A percentile compares a stretch with the other conserved stretches of the same genome.
These are phyloP conservation scores for Pyropia yezoensis DNA, from an alignment of 23 red algal genomes.

Conservation along the genomic window DNA sequence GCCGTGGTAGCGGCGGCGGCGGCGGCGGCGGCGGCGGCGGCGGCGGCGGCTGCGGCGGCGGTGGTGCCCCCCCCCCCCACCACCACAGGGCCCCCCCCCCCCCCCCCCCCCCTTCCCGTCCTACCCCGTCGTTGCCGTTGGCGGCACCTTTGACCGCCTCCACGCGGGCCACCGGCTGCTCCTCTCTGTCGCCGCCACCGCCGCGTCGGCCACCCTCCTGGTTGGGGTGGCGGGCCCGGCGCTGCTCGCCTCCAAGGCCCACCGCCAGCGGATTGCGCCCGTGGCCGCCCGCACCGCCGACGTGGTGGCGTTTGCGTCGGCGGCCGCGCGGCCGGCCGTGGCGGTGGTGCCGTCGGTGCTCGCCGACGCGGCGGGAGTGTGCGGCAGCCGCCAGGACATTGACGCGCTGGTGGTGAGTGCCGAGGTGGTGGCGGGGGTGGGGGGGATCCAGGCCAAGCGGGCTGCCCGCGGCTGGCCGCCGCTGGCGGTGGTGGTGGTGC, in stretches of 20 bases:
- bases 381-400: slow-evolving; percentile 30
- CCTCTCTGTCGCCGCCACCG: slow-evolving; percentile 62
- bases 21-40: no score
- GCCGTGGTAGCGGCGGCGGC: no score
- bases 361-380: slow-evolving; percentile 47
- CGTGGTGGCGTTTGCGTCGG: slow-evolving; percentile 43
- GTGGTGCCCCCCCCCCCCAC: no score
- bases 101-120: neutral
- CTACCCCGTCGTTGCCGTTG: slow-evolving; percentile 69
- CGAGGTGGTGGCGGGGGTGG: slow-evolving; percentile 46
- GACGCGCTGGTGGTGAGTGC: slow-evolving; percentile 70
- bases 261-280: slow-evolving; percentile 33
- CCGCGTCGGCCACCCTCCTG: slow-evolving; percentile 17
- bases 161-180: slow-evolving; percentile 96
- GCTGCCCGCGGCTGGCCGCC: slow-evolving; percentile 18
- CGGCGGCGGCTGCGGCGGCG: no score
- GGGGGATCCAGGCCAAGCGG: slow-evolving; percentile 30
- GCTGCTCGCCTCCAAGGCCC: slow-evolving; percentile 43
- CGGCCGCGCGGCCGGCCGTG: slow-evolving; percentile 17
- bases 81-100: neutral
- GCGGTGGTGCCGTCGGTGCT: slow-evolving; percentile 34
- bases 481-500: slow-evolving; percentile 58
- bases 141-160: slow-evolving; percentile 94
- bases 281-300: slow-evolving; percentile 20
- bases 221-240: slow-evolving; percentile 62